Evolutionary conservation across 169 alveolate genomes (phyloP).

Genomic region (Hepatocystis sp.): DNA sequence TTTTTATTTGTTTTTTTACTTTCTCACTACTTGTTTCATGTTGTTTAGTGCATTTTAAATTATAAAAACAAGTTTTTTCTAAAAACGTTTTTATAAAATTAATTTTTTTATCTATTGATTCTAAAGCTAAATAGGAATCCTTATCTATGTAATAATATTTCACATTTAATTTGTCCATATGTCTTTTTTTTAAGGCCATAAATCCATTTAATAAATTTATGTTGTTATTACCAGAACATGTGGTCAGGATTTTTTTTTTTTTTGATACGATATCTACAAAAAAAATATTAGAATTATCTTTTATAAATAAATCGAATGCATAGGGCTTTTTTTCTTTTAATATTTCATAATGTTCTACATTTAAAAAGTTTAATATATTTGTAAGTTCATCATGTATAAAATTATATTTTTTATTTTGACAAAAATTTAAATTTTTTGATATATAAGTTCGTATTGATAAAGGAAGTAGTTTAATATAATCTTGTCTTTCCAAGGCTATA

Average conservation of each 20-base stretch:
- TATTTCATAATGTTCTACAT: slow-evolving; percentile 34
- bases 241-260: slow-evolving; percentile 10
- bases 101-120: slow-evolving; percentile 9
- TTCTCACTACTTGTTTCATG: background rate
- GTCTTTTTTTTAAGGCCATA: slow-evolving; percentile 46
- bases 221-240: slow-evolving; percentile 1
- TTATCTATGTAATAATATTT: slow-evolving; percentile 22
- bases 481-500: slow-evolving; percentile 15
- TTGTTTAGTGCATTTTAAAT: slow-evolving; percentile 34
- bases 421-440: slow-evolving; percentile 21
- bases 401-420: slow-evolving; percentile 5
- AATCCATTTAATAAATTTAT: slow-evolving; percentile 57
- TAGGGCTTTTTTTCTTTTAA: slow-evolving; percentile 47
- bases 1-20: slow-evolving; percentile 10
- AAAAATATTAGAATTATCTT: slow-evolving; percentile 12
- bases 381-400: slow-evolving; percentile 40
- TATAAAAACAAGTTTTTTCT: slow-evolving; percentile 3
- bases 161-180: slow-evolving; percentile 23
- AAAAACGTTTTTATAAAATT: slow-evolving; percentile 25
- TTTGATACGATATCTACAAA: no score
- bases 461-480: slow-evolving; percentile 29
- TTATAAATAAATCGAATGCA: slow-evolving; percentile 43
- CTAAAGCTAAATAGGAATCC: slow-evolving; percentile 9
- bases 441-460: slow-evolving; percentile 15
- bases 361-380: slow-evolving; percentile 15